Percentiles rank a stretch among this genome's conserved stretches.
Evolutionary conservation across 139 green algal species (phyloP).

Genomic region (Spirogloea muscicola): DNA sequence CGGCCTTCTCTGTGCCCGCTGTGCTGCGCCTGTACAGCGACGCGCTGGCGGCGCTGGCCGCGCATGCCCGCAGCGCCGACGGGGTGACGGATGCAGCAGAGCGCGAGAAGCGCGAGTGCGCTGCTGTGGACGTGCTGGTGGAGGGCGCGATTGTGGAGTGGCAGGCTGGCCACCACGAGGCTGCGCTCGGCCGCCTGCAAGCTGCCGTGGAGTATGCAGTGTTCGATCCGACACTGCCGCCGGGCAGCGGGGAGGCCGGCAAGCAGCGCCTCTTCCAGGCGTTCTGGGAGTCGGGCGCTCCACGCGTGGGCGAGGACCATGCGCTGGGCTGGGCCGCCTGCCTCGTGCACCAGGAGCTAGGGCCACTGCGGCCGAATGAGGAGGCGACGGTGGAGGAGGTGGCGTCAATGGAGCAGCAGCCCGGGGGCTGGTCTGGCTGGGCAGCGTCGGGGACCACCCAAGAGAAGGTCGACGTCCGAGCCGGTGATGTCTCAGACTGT

Average conservation of each 20-base stretch:
- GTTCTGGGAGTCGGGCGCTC: constrained; percentile 62
- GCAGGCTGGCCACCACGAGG: constrained; percentile 34
- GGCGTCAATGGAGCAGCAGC: too few species aligned
- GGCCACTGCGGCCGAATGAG: too few species aligned
- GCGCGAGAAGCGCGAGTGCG: too few species aligned
- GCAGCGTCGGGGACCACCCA: too few species aligned
- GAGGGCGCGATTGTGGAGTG: constrained; percentile 36
- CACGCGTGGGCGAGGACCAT: constrained; percentile 60
- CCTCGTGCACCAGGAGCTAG: constrained; percentile 38
- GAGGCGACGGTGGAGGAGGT: too few species aligned
- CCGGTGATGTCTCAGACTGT: background rate
- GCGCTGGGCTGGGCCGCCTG: constrained; percentile 59
- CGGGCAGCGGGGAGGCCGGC: constrained; percentile 25
- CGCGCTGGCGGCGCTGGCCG: constrained; percentile 30
- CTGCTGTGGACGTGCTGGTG: constrained; percentile 24
- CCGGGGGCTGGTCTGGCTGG: constrained; percentile 11
- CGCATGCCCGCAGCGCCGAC: too few species aligned
- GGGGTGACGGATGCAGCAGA: too few species aligned
- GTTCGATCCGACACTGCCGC: constrained; percentile 51
- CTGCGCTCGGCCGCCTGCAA: constrained; percentile 50
- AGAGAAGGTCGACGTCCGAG: too few species aligned
- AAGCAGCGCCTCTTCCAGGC: constrained; percentile 64
- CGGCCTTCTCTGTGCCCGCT: constrained; percentile 41
- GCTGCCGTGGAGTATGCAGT: constrained; percentile 69
- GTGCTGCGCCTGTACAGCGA: constrained; percentile 34